These are phyloP conservation scores for Globisporangium okanoganense DNA, from an alignment of 352 stramenopile genomes.

Conservation along the genomic window DNA sequence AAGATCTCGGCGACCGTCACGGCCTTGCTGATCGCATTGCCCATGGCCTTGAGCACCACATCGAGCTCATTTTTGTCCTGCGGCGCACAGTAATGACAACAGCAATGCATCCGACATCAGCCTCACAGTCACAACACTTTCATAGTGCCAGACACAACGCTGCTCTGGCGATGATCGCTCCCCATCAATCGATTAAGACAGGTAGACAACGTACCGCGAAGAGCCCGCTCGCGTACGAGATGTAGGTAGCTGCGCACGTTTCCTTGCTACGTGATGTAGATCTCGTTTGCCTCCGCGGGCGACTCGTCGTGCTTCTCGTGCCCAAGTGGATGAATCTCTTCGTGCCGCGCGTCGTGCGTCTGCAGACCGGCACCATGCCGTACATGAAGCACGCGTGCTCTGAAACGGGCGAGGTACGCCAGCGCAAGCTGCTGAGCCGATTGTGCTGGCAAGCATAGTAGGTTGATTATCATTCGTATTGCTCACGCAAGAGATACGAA, in stretches of 20 bases:
- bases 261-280: slow-evolving; percentile 80
- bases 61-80: slow-evolving; percentile 63
- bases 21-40: slow-evolving; percentile 80
- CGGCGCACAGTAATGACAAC: slow-evolving; percentile 1
- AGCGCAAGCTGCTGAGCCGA: slow-evolving; percentile 58
- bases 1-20: slow-evolving; percentile 83
- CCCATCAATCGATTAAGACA: not conserved
- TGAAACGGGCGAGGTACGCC: slow-evolving; percentile 47
- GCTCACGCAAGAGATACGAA: too few relatives aligned
- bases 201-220: slow-evolving; percentile 42
- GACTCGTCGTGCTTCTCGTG: slow-evolving; percentile 42
- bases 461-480: too few relatives aligned
- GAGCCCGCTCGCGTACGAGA: slow-evolving; percentile 73
- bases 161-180: too few relatives aligned
- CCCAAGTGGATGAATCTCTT: slow-evolving; percentile 80
- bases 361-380: slow-evolving; percentile 55
- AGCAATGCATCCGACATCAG: not conserved
- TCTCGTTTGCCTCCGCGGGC: slow-evolving; percentile 56
- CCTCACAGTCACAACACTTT: not conserved
- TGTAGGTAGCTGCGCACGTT: slow-evolving; percentile 82
- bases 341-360: slow-evolving; percentile 50
- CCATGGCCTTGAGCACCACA: slow-evolving; percentile 79
- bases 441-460: too few relatives aligned
- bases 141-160: too few relatives aligned
- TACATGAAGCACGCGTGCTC: slow-evolving; percentile 67